Evolutionary conservation across 1,284 basidiomycete genomes (phyloP), one percentile per base, ranked within the genome.

Genomic region (Xerocomus nothofagi): DNA sequence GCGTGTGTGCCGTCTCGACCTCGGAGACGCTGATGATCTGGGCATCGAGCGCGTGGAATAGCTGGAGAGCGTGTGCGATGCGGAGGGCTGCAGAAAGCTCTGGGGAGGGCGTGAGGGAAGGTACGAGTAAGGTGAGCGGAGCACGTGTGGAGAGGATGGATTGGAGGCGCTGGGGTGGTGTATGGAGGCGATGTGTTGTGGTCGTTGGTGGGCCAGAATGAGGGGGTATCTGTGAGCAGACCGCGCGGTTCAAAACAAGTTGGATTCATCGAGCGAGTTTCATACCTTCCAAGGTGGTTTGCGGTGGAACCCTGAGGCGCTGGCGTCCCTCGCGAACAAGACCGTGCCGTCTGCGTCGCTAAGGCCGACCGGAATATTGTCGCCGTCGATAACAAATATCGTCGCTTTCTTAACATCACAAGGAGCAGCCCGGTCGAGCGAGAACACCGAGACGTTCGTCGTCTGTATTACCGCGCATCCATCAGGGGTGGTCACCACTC

Each of bases 21-120:
- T 80, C 75, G 3, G 64, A 48, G 51, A 79, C 76, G 10, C 60
- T 57, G 29, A 87, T 49, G 36, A 93, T 81, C 40, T 80, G 77
- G 0, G 76, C 65, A 55, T 91, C 88, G 21, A 93, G 67, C 51
- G 80, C 77, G 60, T 89, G 86, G 67, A 88, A 91, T 0, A 81
- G 63, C 37, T 81, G 70, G 12, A 93, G 70, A 53, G 83, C 79
- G 59, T 91, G 81, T 3, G 84, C 81, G 40, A 93, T 71, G 4
- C 89, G 75, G 6, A 75, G 62, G 1, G 88, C 90, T 7, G 70
- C 55, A 1, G 62, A 61, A 38, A 68, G 50, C 38, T 74, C 71
- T 9, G 54, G 49, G 23, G 71, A 67, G 0, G 79, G 73, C 15
- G 80, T 57, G 6, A 60, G 51, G n/a, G 71, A 66, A 0, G 81